phyloP scores from a whole-genome alignment of 1,284 basidiomycete species.

The Marasmius tenuissimus region DNA sequence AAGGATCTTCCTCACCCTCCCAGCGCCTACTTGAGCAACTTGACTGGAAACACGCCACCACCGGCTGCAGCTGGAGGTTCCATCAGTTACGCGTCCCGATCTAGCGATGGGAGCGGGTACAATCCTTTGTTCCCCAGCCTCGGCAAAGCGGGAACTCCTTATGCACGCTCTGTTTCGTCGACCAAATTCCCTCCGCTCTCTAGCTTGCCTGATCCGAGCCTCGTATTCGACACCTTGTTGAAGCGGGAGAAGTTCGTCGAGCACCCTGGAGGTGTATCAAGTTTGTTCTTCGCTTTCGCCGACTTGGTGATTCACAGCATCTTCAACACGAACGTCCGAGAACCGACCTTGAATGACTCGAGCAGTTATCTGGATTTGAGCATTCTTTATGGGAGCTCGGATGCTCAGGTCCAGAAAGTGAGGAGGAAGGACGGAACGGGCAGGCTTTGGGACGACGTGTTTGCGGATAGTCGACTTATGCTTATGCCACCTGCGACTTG shows the following conservation, averaged over 20 bases:
- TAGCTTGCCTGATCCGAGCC: constrained; percentile 33
- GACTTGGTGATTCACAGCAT: constrained; percentile 74
- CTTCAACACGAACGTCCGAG: constrained; percentile 60
- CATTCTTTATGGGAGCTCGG: constrained; percentile 69
- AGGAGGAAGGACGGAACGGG: constrained; percentile 66
- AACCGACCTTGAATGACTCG: constrained; percentile 62
- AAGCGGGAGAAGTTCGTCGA: constrained; percentile 50
- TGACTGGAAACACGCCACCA: constrained; percentile 1
- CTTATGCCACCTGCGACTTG: constrained; percentile 75
- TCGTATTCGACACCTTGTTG: constrained; percentile 66
- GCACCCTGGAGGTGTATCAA: constrained; percentile 64
- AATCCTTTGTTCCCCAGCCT: constrained; percentile 54
- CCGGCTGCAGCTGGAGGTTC: constrained; percentile 9
- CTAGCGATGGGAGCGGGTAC: constrained; percentile 60
- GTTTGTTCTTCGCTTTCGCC: constrained; percentile 78
- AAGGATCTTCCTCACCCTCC: constrained; percentile 73
- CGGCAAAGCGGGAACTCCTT: constrained; percentile 63
- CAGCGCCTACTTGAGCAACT: constrained; percentile 42
- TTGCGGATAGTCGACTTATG: constrained; percentile 66
- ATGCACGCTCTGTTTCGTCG: constrained; percentile 71
- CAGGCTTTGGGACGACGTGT: constrained; percentile 64
- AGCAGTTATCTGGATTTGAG: constrained; percentile 80
- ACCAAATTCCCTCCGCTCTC: constrained; percentile 14
- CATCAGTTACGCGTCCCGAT: constrained; percentile 49
- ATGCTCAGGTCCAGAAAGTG: constrained; percentile 49